Base-by-base conservation (phyloP, 2,329 filamentous ascomycete species). In the Colletotrichum liriopes region DNA sequence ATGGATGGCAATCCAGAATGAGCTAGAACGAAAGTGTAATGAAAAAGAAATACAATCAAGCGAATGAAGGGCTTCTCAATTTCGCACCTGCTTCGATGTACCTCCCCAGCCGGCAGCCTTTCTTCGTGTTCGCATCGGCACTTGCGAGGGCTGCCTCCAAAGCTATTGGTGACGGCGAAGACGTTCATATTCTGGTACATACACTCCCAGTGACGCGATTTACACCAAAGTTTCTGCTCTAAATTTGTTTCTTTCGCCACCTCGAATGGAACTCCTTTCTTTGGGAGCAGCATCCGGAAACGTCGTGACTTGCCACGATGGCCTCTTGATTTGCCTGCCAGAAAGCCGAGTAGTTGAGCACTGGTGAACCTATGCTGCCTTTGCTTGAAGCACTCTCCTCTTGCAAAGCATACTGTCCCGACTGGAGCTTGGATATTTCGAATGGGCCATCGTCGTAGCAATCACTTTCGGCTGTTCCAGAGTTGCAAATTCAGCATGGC, bases 31-130 rank as follows among this genome's bases (percentile, higher is more conserved):
- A 32, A 32, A 32, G 2, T 32, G 3, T 4, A 32, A 32, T 32
- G 29, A 32, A 1, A 6, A 32, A 32, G 1, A 6, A 5, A 3
- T 1, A 16, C 8, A 0, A 29, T 26, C 47, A 26, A 11, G 4
- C 14, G 5, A 2, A 51, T 51, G 2, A 16, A 5, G n/a, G 9
- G 12, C 8, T 16, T 8, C 23, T 32, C 29, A 32, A 32, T 32
- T 32, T 32, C 29, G 3, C 29, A 32, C 29, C 29, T 6, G 29
- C 29, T 32, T 32, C 3, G 14, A 29, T 18, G 47, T 18, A 14
- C 5, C n/a, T 8, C 12, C 5, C 23, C 47, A 14, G 7, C 14
- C 8, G 9, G 5, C 37, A 39, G 12, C 26, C 5, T 8, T 51
- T 51, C 7, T 14, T 18, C 14, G 12, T 29, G 12, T 7, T 49